A percentile compares a stretch with the other conserved stretches of the same genome.
Evolutionary conservation across 164 flowering plant species (phyloP).

Genomic region (Annona cherimola): DNA sequence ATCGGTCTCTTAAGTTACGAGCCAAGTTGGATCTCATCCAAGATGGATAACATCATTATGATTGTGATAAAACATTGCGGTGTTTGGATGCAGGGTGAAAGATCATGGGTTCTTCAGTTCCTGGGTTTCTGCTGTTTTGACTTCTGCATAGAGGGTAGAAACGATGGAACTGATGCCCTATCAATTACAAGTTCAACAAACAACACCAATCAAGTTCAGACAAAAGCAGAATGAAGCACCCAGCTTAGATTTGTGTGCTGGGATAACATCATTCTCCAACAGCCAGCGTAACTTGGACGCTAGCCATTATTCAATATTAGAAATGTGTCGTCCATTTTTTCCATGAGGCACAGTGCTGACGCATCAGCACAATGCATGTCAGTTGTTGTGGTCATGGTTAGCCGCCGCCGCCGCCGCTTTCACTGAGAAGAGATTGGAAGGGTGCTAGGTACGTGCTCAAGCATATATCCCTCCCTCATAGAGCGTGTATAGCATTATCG

Average conservation of each 20-base stretch:
- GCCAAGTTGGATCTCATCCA: not conserved
- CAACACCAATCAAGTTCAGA: not conserved
- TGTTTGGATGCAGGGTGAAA: slow-evolving; percentile 30
- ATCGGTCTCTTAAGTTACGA: not conserved
- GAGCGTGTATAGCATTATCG: too few species aligned
- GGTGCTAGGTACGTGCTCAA: too few species aligned
- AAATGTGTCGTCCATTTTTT: not conserved
- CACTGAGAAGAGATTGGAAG: too few species aligned
- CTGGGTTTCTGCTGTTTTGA: slow-evolving; percentile 31
- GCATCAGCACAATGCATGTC: not conserved
- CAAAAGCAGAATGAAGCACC: not conserved
- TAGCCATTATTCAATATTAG: not conserved
- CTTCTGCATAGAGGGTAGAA: slow-evolving; percentile 7
- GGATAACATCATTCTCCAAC: not conserved
- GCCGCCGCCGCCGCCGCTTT: too few species aligned
- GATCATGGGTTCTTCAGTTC: slow-evolving; percentile 31
- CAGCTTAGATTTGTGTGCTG: not conserved
- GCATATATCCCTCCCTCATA: too few species aligned
- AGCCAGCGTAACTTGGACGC: not conserved
- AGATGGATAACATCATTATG: not conserved
- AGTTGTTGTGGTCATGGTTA: not conserved
- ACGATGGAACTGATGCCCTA: not conserved
- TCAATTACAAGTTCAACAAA: not conserved
- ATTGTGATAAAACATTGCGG: not conserved
- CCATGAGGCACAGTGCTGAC: not conserved